Conservation (phyloP, 306 rosid genomes). For the Carpinus viminea region DNA sequence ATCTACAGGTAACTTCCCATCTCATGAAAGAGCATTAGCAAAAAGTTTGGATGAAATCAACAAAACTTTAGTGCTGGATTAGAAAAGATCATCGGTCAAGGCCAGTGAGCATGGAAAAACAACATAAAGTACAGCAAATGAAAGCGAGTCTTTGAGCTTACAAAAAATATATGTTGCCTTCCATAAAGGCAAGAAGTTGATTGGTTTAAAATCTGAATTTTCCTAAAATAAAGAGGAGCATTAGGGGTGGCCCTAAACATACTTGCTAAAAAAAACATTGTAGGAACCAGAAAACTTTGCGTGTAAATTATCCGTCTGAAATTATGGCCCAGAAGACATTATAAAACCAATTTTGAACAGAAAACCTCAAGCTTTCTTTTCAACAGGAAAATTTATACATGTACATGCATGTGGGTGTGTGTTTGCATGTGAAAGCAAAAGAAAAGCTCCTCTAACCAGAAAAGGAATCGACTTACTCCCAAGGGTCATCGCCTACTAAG, state of each 20-base stretch:
- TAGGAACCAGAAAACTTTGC: not conserved
- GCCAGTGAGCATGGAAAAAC: not conserved
- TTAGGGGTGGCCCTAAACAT: not conserved
- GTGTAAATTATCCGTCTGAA: not conserved
- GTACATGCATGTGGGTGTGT: not conserved
- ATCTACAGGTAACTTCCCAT: not conserved
- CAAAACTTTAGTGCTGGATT: not conserved
- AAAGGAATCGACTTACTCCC: conserved; percentile 71
- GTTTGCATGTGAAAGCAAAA: conserved; percentile 8
- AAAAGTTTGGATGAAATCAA: not conserved
- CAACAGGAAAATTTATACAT: not conserved
- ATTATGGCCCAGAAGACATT: not conserved
- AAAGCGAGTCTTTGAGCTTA: not conserved
- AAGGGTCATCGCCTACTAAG: conserved; percentile 96
- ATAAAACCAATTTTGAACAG: not conserved
- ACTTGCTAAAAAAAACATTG: not conserved
- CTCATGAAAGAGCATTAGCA: not conserved
- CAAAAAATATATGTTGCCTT: not conserved
- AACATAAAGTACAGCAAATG: too few species aligned
- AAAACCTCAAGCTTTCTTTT: not conserved
- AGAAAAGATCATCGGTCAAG: not conserved
- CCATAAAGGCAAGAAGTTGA: not conserved
- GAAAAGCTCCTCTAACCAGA: not conserved
- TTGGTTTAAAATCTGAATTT: not conserved
- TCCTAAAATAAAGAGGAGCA: not conserved